phyloP scores from a whole-genome alignment of 495 filamentous ascomycete genomes.

The Penicillium daleae region DNA sequence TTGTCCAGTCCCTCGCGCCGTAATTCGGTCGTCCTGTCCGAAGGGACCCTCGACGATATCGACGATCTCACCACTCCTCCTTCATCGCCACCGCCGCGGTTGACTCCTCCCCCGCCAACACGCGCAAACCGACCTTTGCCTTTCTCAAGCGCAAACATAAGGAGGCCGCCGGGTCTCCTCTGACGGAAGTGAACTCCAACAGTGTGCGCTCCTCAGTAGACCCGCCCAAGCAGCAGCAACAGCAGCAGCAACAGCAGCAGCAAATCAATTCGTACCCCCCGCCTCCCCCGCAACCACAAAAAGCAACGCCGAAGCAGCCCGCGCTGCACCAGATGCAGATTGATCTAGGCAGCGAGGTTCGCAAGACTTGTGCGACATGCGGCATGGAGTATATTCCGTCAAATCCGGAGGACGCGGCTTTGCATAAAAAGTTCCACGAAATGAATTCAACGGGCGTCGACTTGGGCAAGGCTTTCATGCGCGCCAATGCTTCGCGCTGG shows the following conservation, averaged over 20 bases:
- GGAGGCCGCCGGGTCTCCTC: slow-evolving; percentile 42
- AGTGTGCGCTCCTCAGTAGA: slow-evolving; percentile 49
- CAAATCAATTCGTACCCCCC: neutral
- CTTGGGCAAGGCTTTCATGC: slow-evolving; percentile 58
- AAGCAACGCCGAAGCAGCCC: slow-evolving; percentile 35
- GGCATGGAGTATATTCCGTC: slow-evolving; percentile 75
- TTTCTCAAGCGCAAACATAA: slow-evolving; percentile 60
- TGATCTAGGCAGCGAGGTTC: slow-evolving; percentile 62
- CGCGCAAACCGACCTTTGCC: slow-evolving; percentile 56
- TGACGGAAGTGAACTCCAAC: slow-evolving; percentile 57
- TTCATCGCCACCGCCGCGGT: slow-evolving; percentile 58
- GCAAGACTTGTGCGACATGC: slow-evolving; percentile 65
- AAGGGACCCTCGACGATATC: slow-evolving; percentile 48
- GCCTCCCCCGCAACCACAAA: slow-evolving; percentile 4
- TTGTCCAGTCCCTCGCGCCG: slow-evolving; percentile 55
- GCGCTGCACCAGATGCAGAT: slow-evolving; percentile 67
- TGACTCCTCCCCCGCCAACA: slow-evolving; percentile 59
- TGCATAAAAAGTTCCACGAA: slow-evolving; percentile 72
- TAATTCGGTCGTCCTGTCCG: slow-evolving; percentile 52
- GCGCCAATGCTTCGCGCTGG: slow-evolving; percentile 50
- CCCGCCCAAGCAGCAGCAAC: slow-evolving; percentile 37
- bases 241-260: slow-evolving; percentile 10
- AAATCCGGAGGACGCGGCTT: slow-evolving; percentile 61
- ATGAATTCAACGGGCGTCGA: slow-evolving; percentile 68
- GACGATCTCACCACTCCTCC: slow-evolving; percentile 54